Evolutionary conservation across 2,329 filamentous ascomycete genomes (phyloP), one percentile per base, ranked within the genome.

Genomic region (Aspergillus sp.): DNA sequence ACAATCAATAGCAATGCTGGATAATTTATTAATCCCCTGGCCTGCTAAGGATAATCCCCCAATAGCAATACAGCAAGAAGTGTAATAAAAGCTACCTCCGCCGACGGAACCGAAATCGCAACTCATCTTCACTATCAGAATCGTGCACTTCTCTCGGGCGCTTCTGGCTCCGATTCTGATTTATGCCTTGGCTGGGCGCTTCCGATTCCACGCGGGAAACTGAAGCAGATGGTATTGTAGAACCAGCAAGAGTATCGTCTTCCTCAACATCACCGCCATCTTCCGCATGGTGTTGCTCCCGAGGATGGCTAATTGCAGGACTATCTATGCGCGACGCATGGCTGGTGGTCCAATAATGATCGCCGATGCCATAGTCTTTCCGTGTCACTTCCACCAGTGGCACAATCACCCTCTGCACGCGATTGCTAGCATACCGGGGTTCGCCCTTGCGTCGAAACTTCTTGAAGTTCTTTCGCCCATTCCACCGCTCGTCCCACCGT

Each of bases 401-500:
- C 3, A 95, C 81, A 35, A 94, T 86, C 30, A 86, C 77, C 13
- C 73, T 74, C 50, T 76, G 74, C 3, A 71, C 56, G 30, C 71
- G 68, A 30, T 69, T 67, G n/a, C 71, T 68, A 43, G 60, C 56
- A 43, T 56, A 57, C 6, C 61, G 57, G 0, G 66, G 45, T 52
- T 64, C 61, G 56, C 67, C 58, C 47, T 65, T 63, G 42, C 64
- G 58, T 33, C 68, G 51, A 62, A 98, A 98, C 58, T 82, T 86
- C 67, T 98, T 98, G 73, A 95, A 98, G 62, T 98, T 97, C 68
- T 89, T 91, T 39, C 91, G 79, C 0, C 91, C 93, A 63, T 96
- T 95, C 93, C 93, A 98, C 35, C 77, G 78, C 1, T 88, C 83
- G 55, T 96, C 81, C 90, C 91, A 96, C 37, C 88, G 78, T 4